These are phyloP conservation scores for Asterionellopsis glacialis DNA, from an alignment of 108 stramenopile genomes.

Conservation along the genomic window DNA sequence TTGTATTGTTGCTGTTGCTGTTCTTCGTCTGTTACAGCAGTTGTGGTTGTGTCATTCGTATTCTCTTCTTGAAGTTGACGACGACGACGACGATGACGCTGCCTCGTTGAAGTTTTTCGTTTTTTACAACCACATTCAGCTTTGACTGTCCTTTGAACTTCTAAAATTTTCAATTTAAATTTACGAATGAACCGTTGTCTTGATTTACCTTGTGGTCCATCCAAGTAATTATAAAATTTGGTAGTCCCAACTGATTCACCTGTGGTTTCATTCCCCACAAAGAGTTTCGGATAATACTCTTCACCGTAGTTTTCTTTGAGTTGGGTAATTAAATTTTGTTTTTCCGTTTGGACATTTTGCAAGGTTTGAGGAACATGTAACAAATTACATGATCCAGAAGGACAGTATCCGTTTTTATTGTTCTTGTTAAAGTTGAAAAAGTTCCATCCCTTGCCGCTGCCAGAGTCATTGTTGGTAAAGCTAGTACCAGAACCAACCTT, in stretches of 20 bases:
- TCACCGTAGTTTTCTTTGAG: conserved; percentile 20
- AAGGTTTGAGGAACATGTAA: conserved; percentile 7
- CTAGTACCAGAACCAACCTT: no score
- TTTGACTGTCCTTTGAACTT: conserved; percentile 3
- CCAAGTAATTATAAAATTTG: neutral
- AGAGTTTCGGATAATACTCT: conserved; percentile 24
- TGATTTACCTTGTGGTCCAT: conserved; percentile 8
- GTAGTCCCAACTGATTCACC: neutral
- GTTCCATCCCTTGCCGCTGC: no score
- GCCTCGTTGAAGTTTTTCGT: no score
- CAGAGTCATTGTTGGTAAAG: no score
- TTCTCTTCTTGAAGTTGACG: no score
- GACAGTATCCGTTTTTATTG: no score
- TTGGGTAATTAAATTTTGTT: conserved; percentile 13
- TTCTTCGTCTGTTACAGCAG: no score
- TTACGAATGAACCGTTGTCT: conserved; percentile 22
- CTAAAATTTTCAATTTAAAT: conserved; percentile 34
- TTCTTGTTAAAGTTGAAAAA: no score
- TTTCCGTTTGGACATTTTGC: conserved; percentile 5
- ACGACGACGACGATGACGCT: no score
- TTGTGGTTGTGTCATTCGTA: no score
- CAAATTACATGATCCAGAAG: conserved; percentile 1
- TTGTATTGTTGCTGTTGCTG: neutral
- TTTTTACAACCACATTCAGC: no score
- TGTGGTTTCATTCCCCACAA: conserved; percentile 3